Base-by-base conservation (phyloP, 768 basidiomycete genomes). In the Leccinum pellstonianum region DNA sequence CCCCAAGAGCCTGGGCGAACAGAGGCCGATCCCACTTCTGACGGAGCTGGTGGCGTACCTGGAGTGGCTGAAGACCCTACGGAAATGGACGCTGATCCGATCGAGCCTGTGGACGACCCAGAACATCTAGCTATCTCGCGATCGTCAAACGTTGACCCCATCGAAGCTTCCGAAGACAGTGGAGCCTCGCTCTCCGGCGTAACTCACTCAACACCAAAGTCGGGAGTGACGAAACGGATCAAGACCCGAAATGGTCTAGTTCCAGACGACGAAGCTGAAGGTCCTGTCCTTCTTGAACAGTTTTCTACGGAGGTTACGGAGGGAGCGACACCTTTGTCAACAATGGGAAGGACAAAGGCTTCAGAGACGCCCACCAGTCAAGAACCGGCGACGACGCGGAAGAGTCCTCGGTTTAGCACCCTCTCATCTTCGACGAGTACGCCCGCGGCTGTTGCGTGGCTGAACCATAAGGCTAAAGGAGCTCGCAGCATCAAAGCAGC, bases 101-200 rank as follows among this genome's bases (percentile, higher is more conserved):
- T 82, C 55, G 79, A 81, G 60, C 72, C 75, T 29, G 73, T 76
- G 1, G 80, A 80, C 14, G 74, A 72, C 57, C 65, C 76, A 59
- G 68, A 64, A n/a, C 60, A 63, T 52, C 54, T 66, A 14, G 43
- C 31, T 38, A 46, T 56, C 43, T 57, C 56, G 15, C 52, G 25
- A 48, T 50, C 54, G 29, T 58, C 46, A 37, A 63, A 68, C 2
- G 52, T 43, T 14, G 79, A 75, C 35, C 69, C 73, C 17, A 76
- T 77, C 41, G 76, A 77, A 58, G 51, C 41, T 21, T 17, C 56
- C 14, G 62, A 69, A 48, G 60, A 54, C 21, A 23, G 43, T 27
- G 49, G 52, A 11, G 17, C 59, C 27, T 48, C 54, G 25, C 53
- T 55, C 55, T 8, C 55, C 23, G 37, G 43, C 9, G 19, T 19